Percentiles rank a stretch among this genome's conserved stretches.
phyloP scores from a whole-genome alignment of 2,329 filamentous ascomycete genomes.

The Aspergillus sclerotialis region DNA sequence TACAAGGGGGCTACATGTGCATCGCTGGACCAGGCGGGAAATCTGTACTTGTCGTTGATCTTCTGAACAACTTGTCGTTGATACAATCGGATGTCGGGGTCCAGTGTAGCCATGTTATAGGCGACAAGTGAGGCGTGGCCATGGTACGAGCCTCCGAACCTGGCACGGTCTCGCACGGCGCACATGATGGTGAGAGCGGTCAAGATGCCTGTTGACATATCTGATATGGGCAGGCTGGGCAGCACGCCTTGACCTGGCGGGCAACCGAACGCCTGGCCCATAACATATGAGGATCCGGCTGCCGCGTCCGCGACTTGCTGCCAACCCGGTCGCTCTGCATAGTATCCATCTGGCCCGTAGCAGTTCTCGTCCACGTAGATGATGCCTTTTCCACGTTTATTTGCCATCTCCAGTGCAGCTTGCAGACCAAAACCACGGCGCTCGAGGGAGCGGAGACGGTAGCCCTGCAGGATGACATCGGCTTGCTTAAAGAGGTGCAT shows the following conservation, averaged over 20 bases:
- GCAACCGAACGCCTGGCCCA: conserved; percentile 21
- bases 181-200: conserved; percentile 4
- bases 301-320: conserved; percentile 42
- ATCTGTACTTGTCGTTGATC: conserved; percentile 4
- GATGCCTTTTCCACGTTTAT: conserved; percentile 33
- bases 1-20: conserved; percentile 2
- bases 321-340: conserved; percentile 39
- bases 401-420: conserved; percentile 32
- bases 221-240: conserved; percentile 1
- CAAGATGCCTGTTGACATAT: not conserved
- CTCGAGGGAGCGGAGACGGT: conserved; percentile 36
- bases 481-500: conserved; percentile 38
- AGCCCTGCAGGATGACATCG: conserved; percentile 48
- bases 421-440: conserved; percentile 19
- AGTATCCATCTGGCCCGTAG: conserved; percentile 41
- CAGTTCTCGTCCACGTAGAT: conserved; percentile 44
- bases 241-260: conserved; percentile 1
- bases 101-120: conserved; percentile 4
- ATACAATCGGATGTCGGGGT: conserved; percentile 3
- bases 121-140: conserved; percentile 4
- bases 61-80: conserved; percentile 4
- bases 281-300: conserved; percentile 24
- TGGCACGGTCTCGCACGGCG: conserved; percentile 1
- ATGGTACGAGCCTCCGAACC: conserved; percentile 5
- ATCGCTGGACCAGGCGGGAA: conserved; percentile 2